phyloP scores from a whole-genome alignment of 2,329 filamentous ascomycete genomes.

The Claviceps africana region DNA sequence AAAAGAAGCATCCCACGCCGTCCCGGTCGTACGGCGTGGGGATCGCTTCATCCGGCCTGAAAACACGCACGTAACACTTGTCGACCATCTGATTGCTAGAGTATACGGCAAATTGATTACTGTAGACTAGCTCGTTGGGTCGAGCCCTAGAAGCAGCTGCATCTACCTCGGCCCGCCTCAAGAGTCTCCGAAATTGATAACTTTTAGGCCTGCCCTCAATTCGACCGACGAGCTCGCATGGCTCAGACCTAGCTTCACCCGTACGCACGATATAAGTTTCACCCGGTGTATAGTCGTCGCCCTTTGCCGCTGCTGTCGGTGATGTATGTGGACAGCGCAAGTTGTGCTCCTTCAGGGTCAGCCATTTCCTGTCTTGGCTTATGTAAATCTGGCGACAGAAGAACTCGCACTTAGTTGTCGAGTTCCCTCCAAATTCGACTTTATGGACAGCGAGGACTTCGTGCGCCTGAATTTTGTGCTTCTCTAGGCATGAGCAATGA shows the following conservation, averaged over 20 bases:
- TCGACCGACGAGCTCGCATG: constrained; percentile 39
- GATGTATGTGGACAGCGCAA: constrained; percentile 33
- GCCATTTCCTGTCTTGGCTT: constrained; percentile 45
- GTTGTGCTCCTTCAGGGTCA: constrained; percentile 41
- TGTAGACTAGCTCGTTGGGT: constrained; percentile 48
- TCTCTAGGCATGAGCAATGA: constrained; percentile 54
- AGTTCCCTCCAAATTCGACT: constrained; percentile 42
- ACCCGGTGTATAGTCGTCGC: constrained; percentile 30
- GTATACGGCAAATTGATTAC: constrained; percentile 27
- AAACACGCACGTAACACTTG: constrained; percentile 46
- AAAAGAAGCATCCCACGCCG: constrained; percentile 55
- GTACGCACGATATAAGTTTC: constrained; percentile 43
- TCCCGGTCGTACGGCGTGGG: constrained; percentile 49
- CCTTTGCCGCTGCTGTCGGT: background rate
- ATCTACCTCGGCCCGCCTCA: constrained; percentile 32
- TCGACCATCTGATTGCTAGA: constrained; percentile 30
- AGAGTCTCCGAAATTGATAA: constrained; percentile 35
- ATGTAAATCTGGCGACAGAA: constrained; percentile 62
- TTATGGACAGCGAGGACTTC: constrained; percentile 44
- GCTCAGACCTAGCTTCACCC: constrained; percentile 33
- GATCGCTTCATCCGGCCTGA: constrained; percentile 29
- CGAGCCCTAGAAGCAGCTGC: constrained; percentile 15
- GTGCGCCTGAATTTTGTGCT: constrained; percentile 31
- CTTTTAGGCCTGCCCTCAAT: constrained; percentile 1
- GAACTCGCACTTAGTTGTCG: constrained; percentile 34